Conservation (phyloP, 805 yeast genomes). For the Ogataea wickerhamii region DNA sequence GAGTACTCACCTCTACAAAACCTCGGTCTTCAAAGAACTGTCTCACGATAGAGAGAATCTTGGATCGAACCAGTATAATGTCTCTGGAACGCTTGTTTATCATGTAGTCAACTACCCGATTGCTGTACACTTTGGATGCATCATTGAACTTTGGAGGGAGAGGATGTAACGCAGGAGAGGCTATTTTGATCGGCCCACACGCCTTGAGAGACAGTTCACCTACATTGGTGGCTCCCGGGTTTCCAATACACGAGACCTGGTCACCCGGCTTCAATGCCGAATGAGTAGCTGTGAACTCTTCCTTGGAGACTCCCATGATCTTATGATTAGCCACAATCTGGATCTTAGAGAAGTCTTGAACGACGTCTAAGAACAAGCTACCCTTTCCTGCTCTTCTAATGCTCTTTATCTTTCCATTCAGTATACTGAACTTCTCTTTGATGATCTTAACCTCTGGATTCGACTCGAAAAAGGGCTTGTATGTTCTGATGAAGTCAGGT, state of each 20-base stretch:
- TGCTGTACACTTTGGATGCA: conserved; percentile 52
- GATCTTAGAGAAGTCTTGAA: conserved; percentile 54
- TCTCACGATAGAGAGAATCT: conserved; percentile 55
- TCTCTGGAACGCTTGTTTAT: conserved; percentile 51
- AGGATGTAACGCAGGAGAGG: conserved; percentile 68
- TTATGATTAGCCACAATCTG: conserved; percentile 63
- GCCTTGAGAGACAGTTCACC: conserved; percentile 77
- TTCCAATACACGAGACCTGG: conserved; percentile 59
- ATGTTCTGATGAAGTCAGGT: conserved; percentile 37
- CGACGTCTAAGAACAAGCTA: conserved; percentile 63
- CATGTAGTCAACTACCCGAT: conserved; percentile 72
- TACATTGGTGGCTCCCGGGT: conserved; percentile 68
- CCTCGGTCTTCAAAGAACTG: conserved; percentile 48
- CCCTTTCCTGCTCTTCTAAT: conserved; percentile 68
- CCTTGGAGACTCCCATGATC: conserved; percentile 39
- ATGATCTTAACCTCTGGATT: conserved; percentile 22
- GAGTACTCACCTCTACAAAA: conserved; percentile 87
- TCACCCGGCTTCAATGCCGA: conserved; percentile 66
- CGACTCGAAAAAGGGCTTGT: conserved; percentile 19
- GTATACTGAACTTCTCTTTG: conserved; percentile 20
- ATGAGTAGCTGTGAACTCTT: conserved; percentile 40
- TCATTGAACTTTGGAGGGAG: conserved; percentile 64
- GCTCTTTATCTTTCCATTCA: conserved; percentile 56
- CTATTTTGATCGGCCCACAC: conserved; percentile 43
- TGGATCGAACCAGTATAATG: conserved; percentile 47